Evolutionary conservation across 148 eudicot genomes (phyloP).

Genomic region (Fagopyrum homotropicum): DNA sequence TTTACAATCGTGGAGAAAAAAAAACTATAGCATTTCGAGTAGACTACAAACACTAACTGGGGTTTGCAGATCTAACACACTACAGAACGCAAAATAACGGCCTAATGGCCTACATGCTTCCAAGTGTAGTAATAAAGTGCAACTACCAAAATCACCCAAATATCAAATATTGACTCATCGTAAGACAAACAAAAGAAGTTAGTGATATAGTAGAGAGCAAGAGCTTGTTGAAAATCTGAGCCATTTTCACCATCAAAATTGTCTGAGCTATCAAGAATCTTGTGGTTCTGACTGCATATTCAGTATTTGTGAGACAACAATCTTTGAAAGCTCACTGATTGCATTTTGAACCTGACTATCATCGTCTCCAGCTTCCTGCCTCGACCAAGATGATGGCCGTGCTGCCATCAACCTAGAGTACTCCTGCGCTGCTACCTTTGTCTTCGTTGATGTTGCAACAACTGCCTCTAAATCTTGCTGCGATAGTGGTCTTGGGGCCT

Average conservation of each 20-base stretch:
- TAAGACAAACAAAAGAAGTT: too few relatives aligned
- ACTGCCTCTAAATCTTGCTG: conserved; percentile 67
- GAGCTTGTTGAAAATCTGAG: too few relatives aligned
- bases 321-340: conserved; percentile 60
- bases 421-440: conserved; percentile 68
- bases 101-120: not conserved
- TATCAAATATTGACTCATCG: too few relatives aligned
- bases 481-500: conserved; percentile 67
- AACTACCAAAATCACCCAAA: too few relatives aligned
- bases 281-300: conserved; percentile 41
- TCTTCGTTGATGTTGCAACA: conserved; percentile 45
- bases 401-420: conserved; percentile 46
- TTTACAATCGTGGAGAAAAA: too few relatives aligned
- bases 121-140: not conserved
- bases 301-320: conserved; percentile 61
- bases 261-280: not conserved
- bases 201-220: too few relatives aligned
- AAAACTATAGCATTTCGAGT: too few relatives aligned
- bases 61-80: too few relatives aligned
- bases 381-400: conserved; percentile 37
- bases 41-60: too few relatives aligned
- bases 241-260: too few relatives aligned
- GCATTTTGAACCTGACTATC: conserved; percentile 59
- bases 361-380: conserved; percentile 31
- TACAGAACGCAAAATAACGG: not conserved